Base-by-base conservation (phyloP, 2,329 filamentous ascomycete genomes). In the Cladosporium sphaerospermum region DNA sequence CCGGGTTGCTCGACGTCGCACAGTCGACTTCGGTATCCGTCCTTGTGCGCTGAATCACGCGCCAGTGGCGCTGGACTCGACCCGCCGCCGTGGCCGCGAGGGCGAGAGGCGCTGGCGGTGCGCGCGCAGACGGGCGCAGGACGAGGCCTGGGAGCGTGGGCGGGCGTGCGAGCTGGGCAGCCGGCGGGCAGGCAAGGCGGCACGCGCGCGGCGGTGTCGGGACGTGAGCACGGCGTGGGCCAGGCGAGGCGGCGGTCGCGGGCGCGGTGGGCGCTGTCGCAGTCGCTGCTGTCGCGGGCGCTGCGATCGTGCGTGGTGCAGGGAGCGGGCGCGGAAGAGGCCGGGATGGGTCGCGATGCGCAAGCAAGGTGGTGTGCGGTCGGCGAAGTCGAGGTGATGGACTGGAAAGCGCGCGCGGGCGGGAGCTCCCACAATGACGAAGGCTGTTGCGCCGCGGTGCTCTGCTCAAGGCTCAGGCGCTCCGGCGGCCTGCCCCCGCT, bases 1-100 rank as follows among this genome's bases (percentile, higher is more conserved):
- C 52, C 37, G 41, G 45, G 45, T 49, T 39, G n/a, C 16, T 46
- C 16, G 43, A 46, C 36, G 51, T 53, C 43, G 44, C 51, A 53
- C 51, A 47, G 16, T 28, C 31, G 37, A 28, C 28, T 36, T 47
- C 51, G 40, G 45, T 47, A 41, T 34, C 51, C 14, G 51, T 47
- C 51, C 51, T 44, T 53, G 51, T 53, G 39, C 43, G 36, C 42
- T 18, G 28, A 36, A 46, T 41, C 51, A 47, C 51, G 43, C 51
- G 48, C 48, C 48, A 37, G 48, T 51, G 48, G 48, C 48, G 48
- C 48, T 51, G 23, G 47, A 43, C 39, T 47, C 45, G 46, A 49
- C 46, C 46, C 46, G 46, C 36, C 36, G 46, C 36, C 37, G 46
- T 41, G 46, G 46, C 46, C 23, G 36, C 36, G 46, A 51, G 48